Base-by-base conservation (phyloP, 2,329 filamentous ascomycete genomes). In the Aspergillus udagawae region DNA sequence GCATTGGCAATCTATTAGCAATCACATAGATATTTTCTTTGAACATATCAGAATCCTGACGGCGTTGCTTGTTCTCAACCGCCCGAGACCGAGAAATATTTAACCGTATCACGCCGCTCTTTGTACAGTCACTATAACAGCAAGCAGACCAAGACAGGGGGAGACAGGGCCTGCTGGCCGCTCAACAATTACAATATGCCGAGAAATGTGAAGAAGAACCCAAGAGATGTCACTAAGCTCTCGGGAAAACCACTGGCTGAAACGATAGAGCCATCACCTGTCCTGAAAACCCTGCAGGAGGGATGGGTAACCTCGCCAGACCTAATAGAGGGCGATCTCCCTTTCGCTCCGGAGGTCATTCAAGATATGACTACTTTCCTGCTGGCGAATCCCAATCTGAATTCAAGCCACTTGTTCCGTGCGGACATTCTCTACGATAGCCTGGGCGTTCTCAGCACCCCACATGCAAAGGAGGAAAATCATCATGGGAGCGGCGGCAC, bases 341-440 rank as follows among this genome's bases (percentile, higher is more conserved):
- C 62, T 0, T 73, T 72, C 42, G 58, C 65, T 0, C 63, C 59
- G 0, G 64, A 69, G 23, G 67, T 71, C 32, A 74, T 77, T 48
- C 61, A 74, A 23, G 80, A 84, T 54, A 71, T 86, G n/a, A 77
- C 85, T 21, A 75, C 81, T 44, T 71, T 72, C 42, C 66, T 78
- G 9, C 59, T 77, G 56, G 69, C 65, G 47, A 86, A 86, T 60
- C 84, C 84, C 0, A 86, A 86, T 56, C 67, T 85, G 60, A 84
- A 81, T 17, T 83, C 83, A 0, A 80, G 77, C 6, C 78, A 82
- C 67, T 75, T 87, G 14, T 84, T 86, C 60, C 80, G 84, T 7
- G 84, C 84, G 17, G 84, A 87, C 68, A 81, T 87, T 42, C 75
- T 84, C 32, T 82, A 81, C 64, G 80, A 85, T 65, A 85, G 80